Evolutionary conservation across 139 green algal genomes (phyloP), one percentile per base, ranked within the genome.

Genomic region (Coelastrella sp.): DNA sequence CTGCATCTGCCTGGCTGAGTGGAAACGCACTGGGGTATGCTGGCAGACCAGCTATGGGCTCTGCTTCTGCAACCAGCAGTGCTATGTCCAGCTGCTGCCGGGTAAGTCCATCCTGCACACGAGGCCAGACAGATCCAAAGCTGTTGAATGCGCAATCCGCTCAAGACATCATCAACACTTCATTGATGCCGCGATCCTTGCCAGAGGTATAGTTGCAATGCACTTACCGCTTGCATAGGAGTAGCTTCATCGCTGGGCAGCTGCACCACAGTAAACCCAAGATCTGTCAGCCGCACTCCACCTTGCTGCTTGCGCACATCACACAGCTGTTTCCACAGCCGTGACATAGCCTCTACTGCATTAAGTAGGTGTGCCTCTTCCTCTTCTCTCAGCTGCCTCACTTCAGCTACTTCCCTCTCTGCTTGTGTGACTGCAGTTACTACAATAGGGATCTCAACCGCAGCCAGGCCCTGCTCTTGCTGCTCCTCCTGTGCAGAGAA

Each of bases 321-420:
- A 49, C 56, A 65, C 14, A 93, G 65, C 73, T 91, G 56, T 20
- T 57, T 24, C 78, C 76, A 94, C 27, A 91, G 68, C 8, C 35
- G 35, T 25, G 78, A 82, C 91, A 94, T 94, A 27, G 82, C 63
- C 86, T 93, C 83, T 35, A 93, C 86, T 6, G 87, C 89, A 60
- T 59, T 57, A 7, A 82, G 63, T 66, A 95, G 90, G 15, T 92
- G 80, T 27, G 60, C 35, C 61, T 95, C 89, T 89, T 96, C 94
- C 82, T 96, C 94, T 85, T 96, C 94, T 78, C 93, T 93, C 14
- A 96, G 92, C 94, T 96, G 94, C 65, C 94, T 85, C 58, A 93
- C 91, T 89, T 96, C 94, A 15, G 92, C 94, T 0, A 96, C 94
- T 90, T 96, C 87, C 4, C 63, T 17, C 49, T 91, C 87, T n/a